Base-by-base conservation (phyloP, 441 rosid genomes). In the Eruca vesicaria region DNA sequence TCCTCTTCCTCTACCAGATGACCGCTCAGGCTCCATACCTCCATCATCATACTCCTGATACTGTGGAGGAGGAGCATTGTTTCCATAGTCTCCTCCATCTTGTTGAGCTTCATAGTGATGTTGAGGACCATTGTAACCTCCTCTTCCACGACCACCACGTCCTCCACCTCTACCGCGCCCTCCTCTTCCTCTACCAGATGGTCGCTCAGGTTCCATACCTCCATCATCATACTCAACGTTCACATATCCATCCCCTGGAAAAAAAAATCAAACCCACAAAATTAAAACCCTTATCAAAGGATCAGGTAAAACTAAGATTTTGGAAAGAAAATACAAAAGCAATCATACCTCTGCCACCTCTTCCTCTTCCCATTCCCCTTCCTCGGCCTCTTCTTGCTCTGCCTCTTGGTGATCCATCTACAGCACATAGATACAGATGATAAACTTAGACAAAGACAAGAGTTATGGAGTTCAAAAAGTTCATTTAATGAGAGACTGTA, bases 151-250 rank as follows among this genome's bases (percentile, higher is more conserved):
- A 75, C 96, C 89, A 65, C 91, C 90, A 81, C 74, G 84, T 59
- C 71, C 82, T 59, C 88, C 98, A 82, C 97, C 98, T 85, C 97
- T 88, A 23, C 95, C 95, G 9, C 95, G 85, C 11, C 86, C 84
- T 19, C 58, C 58, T 75, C 94, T 78, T 63, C 94, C 95, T 81
- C 98, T 85, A 57, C 68, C 33, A 78, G 81, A 82, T 41, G 82
- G 86, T 69, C 86, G 82, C 76, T 81, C 82, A 62, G 76, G 82
- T 45, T 92, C 96, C 87, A 83, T 81, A 19, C 84, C 91, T 14
- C 92, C 97, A 71, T 93, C 98, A 9, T 87, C 96, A 72, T 87
- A 82, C 69, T 94, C 97, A 66, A 36, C 83, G 69, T 84, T 53
- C 78, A 82, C 72, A 78, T 48, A 86, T 63, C 94, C 90, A 63